Evolutionary conservation across 2,329 filamentous ascomycete genomes (phyloP).

Genomic region (Cladosporium sp.): DNA sequence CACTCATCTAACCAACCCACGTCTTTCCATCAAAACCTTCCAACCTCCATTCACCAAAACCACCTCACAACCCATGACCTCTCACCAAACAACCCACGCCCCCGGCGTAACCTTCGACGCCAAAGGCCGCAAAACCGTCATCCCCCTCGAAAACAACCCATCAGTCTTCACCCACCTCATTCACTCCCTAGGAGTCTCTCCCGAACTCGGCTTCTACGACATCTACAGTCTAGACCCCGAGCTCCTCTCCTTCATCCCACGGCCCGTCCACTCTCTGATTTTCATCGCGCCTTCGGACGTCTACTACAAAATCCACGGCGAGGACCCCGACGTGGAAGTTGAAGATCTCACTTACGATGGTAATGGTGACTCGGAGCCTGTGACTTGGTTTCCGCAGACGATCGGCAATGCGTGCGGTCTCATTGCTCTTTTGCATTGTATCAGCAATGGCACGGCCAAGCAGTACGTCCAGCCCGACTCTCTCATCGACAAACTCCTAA

Average conservation of each 20-base stretch:
- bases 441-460: constrained; percentile 46
- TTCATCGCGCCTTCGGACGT: constrained; percentile 47
- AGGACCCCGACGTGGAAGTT: constrained; percentile 35
- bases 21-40: no score
- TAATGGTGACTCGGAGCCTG: constrained; percentile 45
- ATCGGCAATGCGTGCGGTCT: constrained; percentile 55
- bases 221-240: constrained; percentile 50
- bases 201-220: constrained; percentile 48
- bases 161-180: constrained; percentile 49
- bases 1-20: not conserved
- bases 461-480: constrained; percentile 41
- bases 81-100: not conserved
- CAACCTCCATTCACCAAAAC: not conserved
- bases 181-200: constrained; percentile 45
- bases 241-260: constrained; percentile 46
- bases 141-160: constrained; percentile 50
- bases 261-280: constrained; percentile 51
- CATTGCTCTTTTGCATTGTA: constrained; percentile 53
- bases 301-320: constrained; percentile 38
- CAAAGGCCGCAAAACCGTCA: constrained; percentile 28
- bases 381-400: constrained; percentile 57
- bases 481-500: constrained; percentile 41
- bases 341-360: constrained; percentile 38
- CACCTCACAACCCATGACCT: not conserved
- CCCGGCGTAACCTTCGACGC: constrained; percentile 23